Percentiles rank a stretch among this genome's conserved stretches.
phyloP scores from a whole-genome alignment of 805 yeast species.

The Gaillardinia entomophila region DNA sequence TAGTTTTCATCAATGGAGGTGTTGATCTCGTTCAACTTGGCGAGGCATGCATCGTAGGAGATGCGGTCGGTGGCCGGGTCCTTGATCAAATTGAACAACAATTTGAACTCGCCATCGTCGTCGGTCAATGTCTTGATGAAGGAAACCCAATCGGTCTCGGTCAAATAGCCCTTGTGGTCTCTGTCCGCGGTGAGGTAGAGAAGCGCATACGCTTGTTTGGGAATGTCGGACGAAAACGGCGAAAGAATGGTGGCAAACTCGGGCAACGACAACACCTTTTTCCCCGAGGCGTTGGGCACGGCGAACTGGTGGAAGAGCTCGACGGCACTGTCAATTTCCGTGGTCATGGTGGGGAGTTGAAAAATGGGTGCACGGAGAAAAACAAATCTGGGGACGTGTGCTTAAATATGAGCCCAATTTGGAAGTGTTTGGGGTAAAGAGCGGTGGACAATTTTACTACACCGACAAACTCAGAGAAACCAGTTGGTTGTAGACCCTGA shows the following conservation, averaged over 20 bases:
- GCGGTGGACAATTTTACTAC: too few relatives aligned
- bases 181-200: conserved; percentile 80
- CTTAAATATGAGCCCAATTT: too few relatives aligned
- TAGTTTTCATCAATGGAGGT: conserved; percentile 35
- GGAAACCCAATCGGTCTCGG: conserved; percentile 64
- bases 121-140: conserved; percentile 52
- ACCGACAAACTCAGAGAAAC: too few relatives aligned
- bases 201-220: conserved; percentile 38
- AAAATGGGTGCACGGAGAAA: neutral
- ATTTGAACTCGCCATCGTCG: conserved; percentile 38
- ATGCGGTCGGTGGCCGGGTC: conserved; percentile 8
- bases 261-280: conserved; percentile 25
- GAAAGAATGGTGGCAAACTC: conserved; percentile 33
- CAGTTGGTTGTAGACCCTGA: too few relatives aligned
- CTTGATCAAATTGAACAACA: conserved; percentile 47
- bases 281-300: conserved; percentile 10
- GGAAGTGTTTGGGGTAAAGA: too few relatives aligned
- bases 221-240: conserved; percentile 37
- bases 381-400: too few relatives aligned
- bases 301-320: conserved; percentile 38
- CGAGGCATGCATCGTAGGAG: conserved; percentile 30
- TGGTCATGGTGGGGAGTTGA: neutral
- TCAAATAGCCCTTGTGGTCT: conserved; percentile 59
- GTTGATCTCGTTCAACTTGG: conserved; percentile 29
- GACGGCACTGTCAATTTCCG: conserved; percentile 12